Conservation (phyloP, 1,284 basidiomycete species). For the Leccinum fallax region DNA sequence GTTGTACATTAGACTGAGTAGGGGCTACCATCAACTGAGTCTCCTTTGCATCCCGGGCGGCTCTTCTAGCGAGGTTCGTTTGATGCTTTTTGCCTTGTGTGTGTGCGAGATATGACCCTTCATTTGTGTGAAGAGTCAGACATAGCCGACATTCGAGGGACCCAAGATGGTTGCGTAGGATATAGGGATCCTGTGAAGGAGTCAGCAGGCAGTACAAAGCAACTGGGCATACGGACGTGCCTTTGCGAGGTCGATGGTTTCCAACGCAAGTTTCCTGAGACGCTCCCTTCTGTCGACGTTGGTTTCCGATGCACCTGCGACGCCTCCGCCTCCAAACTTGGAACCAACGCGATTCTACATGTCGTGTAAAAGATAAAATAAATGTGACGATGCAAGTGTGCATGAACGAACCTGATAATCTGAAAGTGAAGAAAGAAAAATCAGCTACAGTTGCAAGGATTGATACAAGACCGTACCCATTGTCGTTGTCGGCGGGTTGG, state of each 20-base stretch:
- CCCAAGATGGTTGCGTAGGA: constrained; percentile 96
- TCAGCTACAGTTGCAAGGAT: constrained; percentile 5
- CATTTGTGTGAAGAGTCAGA: constrained; percentile 97
- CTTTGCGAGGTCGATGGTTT: constrained; percentile 96
- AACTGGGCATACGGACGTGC: constrained; percentile 39
- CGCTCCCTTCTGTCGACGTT: constrained; percentile 97
- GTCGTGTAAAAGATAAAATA: not conserved
- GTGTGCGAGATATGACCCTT: constrained; percentile 98
- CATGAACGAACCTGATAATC: constrained; percentile 47
- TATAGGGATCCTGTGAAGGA: constrained; percentile 86
- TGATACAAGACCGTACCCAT: constrained; percentile 27
- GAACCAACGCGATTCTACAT: constrained; percentile 89
- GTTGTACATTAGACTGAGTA: constrained; percentile 73
- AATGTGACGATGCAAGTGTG: not conserved
- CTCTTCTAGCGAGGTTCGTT: constrained; percentile 95
- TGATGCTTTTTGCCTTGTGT: constrained; percentile 99
- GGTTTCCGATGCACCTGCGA: constrained; percentile 88
- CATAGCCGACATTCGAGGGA: constrained; percentile 98
- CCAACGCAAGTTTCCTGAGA: constrained; percentile 90
- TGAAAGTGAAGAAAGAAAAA: constrained; percentile 18
- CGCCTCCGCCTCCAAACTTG: constrained; percentile 95
- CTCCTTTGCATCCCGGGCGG: constrained; percentile 94
- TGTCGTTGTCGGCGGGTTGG: not conserved
- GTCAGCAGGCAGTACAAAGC: constrained; percentile 6
- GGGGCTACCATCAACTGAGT: constrained; percentile 85